phyloP scores from a whole-genome alignment of 1,139 yeast species.

The Meyerozyma smithsonii region DNA sequence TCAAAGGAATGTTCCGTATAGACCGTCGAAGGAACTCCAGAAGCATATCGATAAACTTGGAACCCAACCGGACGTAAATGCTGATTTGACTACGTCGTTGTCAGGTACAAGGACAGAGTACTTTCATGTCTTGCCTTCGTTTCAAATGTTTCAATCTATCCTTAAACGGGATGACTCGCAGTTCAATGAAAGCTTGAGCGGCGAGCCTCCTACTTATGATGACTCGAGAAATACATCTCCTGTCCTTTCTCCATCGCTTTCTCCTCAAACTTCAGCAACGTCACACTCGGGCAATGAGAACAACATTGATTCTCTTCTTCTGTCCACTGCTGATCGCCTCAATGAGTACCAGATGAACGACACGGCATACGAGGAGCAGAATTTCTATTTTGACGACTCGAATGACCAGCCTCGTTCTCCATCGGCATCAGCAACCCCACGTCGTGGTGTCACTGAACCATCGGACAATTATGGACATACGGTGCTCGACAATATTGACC shows the following conservation, averaged over 20 bases:
- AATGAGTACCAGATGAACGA: constrained; percentile 13
- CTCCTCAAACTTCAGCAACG: constrained; percentile 12
- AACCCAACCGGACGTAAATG: not conserved
- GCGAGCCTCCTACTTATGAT: constrained; percentile 39
- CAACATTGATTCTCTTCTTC: constrained; percentile 11
- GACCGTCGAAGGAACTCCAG: constrained; percentile 34
- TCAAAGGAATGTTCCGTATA: constrained; percentile 23
- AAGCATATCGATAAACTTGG: constrained; percentile 24
- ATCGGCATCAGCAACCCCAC: constrained; percentile 7
- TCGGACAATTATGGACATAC: constrained; percentile 37
- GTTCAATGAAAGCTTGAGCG: constrained; percentile 33
- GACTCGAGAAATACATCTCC: constrained; percentile 28
- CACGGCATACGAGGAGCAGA: constrained; percentile 16
- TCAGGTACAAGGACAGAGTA: constrained; percentile 39
- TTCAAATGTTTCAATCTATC: constrained; percentile 58
- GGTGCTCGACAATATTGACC: constrained; percentile 43
- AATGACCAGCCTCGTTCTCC: constrained; percentile 9
- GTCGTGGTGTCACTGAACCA: constrained; percentile 17
- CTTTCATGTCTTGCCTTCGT: constrained; percentile 57
- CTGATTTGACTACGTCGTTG: not conserved
- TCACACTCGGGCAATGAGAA: constrained; percentile 7
- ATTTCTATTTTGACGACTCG: constrained; percentile 5
- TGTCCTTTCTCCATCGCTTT: constrained; percentile 20
- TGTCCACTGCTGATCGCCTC: constrained; percentile 15
- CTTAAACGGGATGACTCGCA: constrained; percentile 45